Evolutionary conservation across 208 protist species (phyloP).

Genomic region (Naegleria lovaniensis): DNA sequence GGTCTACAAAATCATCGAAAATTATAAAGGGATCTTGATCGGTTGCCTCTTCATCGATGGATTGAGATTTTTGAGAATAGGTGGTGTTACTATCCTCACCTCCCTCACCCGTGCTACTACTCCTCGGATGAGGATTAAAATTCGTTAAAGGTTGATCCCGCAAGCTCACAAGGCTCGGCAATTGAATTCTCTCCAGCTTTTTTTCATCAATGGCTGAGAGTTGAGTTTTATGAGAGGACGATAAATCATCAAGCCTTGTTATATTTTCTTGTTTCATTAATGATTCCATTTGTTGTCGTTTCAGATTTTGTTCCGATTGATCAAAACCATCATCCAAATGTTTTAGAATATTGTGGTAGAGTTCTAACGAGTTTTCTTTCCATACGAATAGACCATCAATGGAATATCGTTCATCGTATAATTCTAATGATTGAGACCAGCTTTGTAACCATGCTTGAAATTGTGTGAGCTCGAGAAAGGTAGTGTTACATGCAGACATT

Average conservation of each 20-base stretch:
- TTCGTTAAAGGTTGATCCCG: background rate
- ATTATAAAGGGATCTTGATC: background rate
- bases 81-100: too few relatives aligned
- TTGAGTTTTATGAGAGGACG: background rate
- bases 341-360: background rate
- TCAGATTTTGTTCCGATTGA: background rate
- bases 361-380: background rate
- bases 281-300: too few relatives aligned
- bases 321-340: background rate
- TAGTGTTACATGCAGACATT: background rate
- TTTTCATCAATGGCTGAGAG: background rate
- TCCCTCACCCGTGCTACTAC: background rate
- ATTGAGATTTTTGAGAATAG: background rate
- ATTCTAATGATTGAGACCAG: background rate
- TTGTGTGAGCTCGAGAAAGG: background rate
- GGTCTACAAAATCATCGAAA: background rate
- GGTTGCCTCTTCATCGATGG: too few relatives aligned
- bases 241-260: background rate
- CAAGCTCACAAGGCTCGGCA: background rate
- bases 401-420: background rate
- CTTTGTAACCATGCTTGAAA: background rate
- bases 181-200: background rate
- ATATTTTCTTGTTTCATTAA: background rate
- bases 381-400: background rate
- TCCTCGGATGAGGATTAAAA: background rate